A percentile compares a stretch with the other conserved stretches of the same genome.
phyloP scores from a whole-genome alignment of 345 rosid genomes.

The Ricinus communis region DNA sequence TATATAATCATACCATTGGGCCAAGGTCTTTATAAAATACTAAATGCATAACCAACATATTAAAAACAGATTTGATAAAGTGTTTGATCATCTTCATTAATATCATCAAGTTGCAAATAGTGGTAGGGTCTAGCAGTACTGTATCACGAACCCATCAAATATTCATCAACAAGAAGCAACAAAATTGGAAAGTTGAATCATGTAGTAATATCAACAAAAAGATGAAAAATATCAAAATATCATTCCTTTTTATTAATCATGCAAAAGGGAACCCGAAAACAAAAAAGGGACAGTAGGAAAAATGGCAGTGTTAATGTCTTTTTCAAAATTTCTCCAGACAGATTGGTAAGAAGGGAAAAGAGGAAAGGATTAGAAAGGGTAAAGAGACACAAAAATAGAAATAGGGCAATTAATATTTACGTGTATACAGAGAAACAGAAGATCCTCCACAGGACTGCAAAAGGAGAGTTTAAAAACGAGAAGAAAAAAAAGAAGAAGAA shows the following conservation, averaged over 20 bases:
- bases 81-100: too few species aligned
- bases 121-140: too few species aligned
- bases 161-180: conserved; percentile 7
- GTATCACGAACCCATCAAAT: neutral
- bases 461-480: neutral
- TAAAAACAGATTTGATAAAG: too few species aligned
- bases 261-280: neutral
- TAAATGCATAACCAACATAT: too few species aligned
- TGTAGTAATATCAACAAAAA: neutral
- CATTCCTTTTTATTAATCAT: neutral
- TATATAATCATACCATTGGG: too few species aligned
- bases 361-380: conserved; percentile 21
- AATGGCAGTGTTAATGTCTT: conserved; percentile 3
- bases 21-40: too few species aligned
- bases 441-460: conserved; percentile 13
- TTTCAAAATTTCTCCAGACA: conserved; percentile 19
- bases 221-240: neutral
- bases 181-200: neutral
- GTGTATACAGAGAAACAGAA: conserved; percentile 17
- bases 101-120: too few species aligned
- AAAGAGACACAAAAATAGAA: conserved; percentile 25
- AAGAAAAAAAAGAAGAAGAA: too few species aligned
- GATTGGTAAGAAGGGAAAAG: conserved; percentile 17
- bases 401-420: conserved; percentile 18
- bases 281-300: neutral